Conservation (phyloP, 768 basidiomycete genomes). For the Cubamyces lactineus region DNA sequence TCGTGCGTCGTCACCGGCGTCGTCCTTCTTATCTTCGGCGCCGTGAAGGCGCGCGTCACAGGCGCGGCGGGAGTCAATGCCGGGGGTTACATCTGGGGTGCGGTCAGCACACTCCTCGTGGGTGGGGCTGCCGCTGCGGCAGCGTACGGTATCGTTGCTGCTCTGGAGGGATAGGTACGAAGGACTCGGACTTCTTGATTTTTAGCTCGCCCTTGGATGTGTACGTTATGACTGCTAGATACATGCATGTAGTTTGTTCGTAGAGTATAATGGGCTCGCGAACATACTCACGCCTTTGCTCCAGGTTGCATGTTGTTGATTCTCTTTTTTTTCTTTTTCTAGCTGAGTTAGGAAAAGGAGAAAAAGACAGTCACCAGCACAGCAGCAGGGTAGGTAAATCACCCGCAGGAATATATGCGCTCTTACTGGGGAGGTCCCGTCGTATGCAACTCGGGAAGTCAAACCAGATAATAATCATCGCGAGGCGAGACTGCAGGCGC, state of each 20-base stretch:
- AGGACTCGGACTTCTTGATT: neutral
- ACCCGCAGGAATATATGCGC: too few species aligned
- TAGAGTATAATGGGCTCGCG: neutral
- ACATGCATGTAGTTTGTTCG: neutral
- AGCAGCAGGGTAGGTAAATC: too few species aligned
- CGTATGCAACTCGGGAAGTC: too few species aligned
- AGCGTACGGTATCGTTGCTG: constrained; percentile 60
- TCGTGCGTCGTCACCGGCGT: constrained; percentile 82
- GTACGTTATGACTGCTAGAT: neutral
- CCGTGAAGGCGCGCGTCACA: constrained; percentile 85
- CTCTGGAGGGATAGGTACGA: constrained; percentile 41
- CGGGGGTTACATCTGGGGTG: constrained; percentile 83
- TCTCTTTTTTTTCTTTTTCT: too few species aligned
- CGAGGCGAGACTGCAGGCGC: too few species aligned
- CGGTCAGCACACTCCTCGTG: constrained; percentile 83
- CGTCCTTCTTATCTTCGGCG: constrained; percentile 88
- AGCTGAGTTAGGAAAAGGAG: too few species aligned
- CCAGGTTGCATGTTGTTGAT: too few species aligned
- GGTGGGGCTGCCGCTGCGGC: constrained; percentile 89
- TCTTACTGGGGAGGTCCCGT: too few species aligned
- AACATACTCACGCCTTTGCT: neutral
- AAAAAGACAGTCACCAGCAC: too few species aligned
- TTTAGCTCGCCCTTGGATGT: neutral
- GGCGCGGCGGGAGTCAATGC: constrained; percentile 68
- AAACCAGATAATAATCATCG: too few species aligned